Evolutionary conservation across 1,284 basidiomycete species (phyloP).

Genomic region (Gymnopus androsaceus): DNA sequence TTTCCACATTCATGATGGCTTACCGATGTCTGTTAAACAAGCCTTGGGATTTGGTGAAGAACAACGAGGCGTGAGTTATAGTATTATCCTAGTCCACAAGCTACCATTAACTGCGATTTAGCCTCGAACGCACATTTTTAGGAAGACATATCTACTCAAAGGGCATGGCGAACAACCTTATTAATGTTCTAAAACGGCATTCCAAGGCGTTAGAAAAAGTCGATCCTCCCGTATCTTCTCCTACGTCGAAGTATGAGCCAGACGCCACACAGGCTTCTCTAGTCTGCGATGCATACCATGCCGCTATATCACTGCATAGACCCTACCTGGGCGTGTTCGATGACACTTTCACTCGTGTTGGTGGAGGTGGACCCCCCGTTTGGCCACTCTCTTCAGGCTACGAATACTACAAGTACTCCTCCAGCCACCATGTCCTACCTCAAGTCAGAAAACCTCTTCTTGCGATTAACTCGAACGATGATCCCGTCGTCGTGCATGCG

Average conservation of each 20-base stretch:
- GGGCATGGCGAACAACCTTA: slow-evolving; percentile 81
- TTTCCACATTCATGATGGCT: not conserved
- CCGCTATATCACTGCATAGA: slow-evolving; percentile 47
- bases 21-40: not conserved
- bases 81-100: not conserved
- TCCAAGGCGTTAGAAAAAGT: slow-evolving; percentile 46
- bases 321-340: slow-evolving; percentile 68
- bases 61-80: slow-evolving; percentile 8
- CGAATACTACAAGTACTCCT: slow-evolving; percentile 84
- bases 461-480: slow-evolving; percentile 9
- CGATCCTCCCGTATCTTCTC: slow-evolving; percentile 5
- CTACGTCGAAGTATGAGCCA: slow-evolving; percentile 34
- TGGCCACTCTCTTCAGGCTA: slow-evolving; percentile 80
- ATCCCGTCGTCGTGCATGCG: slow-evolving; percentile 11
- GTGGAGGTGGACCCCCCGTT: slow-evolving; percentile 77
- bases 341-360: slow-evolving; percentile 65
- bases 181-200: slow-evolving; percentile 68
- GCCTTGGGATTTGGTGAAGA: slow-evolving; percentile 17
- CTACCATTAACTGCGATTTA: slow-evolving; percentile 28
- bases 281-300: slow-evolving; percentile 49
- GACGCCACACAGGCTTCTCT: slow-evolving; percentile 30
- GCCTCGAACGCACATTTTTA: slow-evolving; percentile 65
- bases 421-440: slow-evolving; percentile 19
- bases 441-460: slow-evolving; percentile 8
- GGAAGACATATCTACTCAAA: slow-evolving; percentile 78